Evolutionary conservation across 257 asterid genomes (phyloP).

Genomic region (Cruciata laevipes): DNA sequence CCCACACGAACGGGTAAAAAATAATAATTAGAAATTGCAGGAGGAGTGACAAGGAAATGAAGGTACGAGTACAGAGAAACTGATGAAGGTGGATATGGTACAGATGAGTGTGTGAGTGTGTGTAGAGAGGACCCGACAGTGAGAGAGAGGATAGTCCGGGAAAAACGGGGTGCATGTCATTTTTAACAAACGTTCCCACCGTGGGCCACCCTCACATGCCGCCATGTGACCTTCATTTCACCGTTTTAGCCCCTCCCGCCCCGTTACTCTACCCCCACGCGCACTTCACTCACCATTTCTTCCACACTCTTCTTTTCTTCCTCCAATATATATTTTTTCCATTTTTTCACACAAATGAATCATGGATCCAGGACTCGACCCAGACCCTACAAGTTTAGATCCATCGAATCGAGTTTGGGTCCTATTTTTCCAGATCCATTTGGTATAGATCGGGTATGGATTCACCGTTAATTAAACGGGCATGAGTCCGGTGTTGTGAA

Average conservation of each 20-base stretch:
- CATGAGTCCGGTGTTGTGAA: too few relatives aligned
- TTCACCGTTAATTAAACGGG: too few relatives aligned
- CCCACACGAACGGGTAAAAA: neutral
- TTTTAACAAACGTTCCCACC: conserved; percentile 31
- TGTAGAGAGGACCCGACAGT: conserved; percentile 35
- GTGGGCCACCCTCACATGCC: conserved; percentile 77
- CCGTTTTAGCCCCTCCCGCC: neutral
- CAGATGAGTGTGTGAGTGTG: neutral
- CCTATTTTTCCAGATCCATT: too few relatives aligned
- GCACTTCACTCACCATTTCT: neutral
- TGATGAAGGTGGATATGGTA: neutral
- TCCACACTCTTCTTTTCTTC: neutral
- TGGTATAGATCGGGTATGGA: too few relatives aligned
- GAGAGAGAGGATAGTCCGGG: conserved; percentile 52
- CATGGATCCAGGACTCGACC: too few relatives aligned
- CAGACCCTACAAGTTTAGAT: too few relatives aligned
- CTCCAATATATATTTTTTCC: too few relatives aligned
- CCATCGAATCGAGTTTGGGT: too few relatives aligned
- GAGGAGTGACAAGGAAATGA: neutral
- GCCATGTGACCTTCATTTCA: conserved; percentile 42
- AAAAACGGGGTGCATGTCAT: conserved; percentile 60
- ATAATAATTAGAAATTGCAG: neutral
- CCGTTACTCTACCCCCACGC: conserved; percentile 16
- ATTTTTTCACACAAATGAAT: too few relatives aligned
- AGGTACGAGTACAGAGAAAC: neutral